Evolutionary conservation across 192 early-diverging fungal species (phyloP).

Genomic region (Coemansia sp.): DNA sequence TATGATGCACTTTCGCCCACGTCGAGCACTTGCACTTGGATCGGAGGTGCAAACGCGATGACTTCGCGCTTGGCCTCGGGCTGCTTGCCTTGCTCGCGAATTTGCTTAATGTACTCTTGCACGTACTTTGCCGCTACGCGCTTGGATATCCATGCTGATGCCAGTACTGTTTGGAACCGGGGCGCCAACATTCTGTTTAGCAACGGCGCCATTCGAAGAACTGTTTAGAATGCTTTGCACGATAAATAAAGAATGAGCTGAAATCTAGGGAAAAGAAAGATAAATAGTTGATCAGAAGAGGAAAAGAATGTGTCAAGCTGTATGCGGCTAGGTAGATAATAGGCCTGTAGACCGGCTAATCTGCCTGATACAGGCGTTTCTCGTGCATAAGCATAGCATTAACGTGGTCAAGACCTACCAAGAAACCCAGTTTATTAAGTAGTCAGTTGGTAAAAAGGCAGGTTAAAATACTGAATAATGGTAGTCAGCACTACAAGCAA

Average conservation of each 20-base stretch:
- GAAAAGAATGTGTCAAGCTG: neutral
- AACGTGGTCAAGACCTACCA: too few species aligned
- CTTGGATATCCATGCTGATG: slow-evolving; percentile 56
- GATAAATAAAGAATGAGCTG: neutral
- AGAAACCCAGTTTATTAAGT: too few species aligned
- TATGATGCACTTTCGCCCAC: slow-evolving; percentile 15
- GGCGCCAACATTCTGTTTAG: slow-evolving; percentile 29
- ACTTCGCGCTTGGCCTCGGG: slow-evolving; percentile 7
- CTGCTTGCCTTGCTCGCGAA: slow-evolving; percentile 15
- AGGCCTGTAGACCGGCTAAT: too few species aligned
- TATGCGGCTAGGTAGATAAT: neutral
- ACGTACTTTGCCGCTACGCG: slow-evolving; percentile 46
- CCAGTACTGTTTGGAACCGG: slow-evolving; percentile 44
- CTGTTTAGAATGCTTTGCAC: too few species aligned
- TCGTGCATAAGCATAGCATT: too few species aligned
- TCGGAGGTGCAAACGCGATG: slow-evolving; percentile 40
- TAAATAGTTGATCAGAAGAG: neutral
- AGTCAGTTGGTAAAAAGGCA: too few species aligned
- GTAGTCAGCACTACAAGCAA: too few species aligned
- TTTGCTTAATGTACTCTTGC: slow-evolving; percentile 36
- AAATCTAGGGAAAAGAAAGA: neutral
- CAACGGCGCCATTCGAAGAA: slow-evolving; percentile 5
- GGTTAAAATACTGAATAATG: too few species aligned
- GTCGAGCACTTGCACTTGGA: slow-evolving; percentile 49
- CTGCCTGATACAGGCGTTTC: too few species aligned